These are phyloP conservation scores for Pseudocercospora fijiensis DNA, from an alignment of 2,329 filamentous ascomycete species.

Conservation along the genomic window DNA sequence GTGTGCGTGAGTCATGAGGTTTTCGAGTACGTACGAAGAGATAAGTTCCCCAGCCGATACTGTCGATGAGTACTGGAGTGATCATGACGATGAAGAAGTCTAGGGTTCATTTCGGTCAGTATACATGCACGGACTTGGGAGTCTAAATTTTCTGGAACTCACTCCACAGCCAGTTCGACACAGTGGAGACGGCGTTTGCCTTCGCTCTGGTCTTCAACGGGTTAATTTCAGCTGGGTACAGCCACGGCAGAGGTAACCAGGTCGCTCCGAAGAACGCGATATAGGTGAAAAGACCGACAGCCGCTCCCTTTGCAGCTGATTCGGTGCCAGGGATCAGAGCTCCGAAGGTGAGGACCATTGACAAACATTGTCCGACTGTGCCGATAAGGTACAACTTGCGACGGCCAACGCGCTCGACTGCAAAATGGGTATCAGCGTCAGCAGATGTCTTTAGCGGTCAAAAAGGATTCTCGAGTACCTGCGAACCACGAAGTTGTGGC, in stretches of 20 bases:
- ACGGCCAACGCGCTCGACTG: slow-evolving; percentile 61
- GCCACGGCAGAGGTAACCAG: slow-evolving; percentile 27
- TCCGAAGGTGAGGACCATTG: slow-evolving; percentile 51
- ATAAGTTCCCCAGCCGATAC: slow-evolving; percentile 51
- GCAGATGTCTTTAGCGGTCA: no score
- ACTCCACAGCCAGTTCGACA: slow-evolving; percentile 47
- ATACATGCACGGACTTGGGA: background rate
- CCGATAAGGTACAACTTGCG: slow-evolving; percentile 46
- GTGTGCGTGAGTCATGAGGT: background rate
- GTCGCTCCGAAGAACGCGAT: slow-evolving; percentile 67
- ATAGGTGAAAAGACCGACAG: slow-evolving; percentile 65
- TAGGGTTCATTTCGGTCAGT: background rate
- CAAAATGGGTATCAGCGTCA: no score
- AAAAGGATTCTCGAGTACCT: no score
- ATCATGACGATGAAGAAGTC: slow-evolving; percentile 42
- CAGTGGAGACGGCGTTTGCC: slow-evolving; percentile 50
- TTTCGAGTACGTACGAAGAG: slow-evolving; percentile 3
- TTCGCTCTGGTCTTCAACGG: slow-evolving; percentile 57
- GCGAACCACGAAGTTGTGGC: slow-evolving; percentile 60
- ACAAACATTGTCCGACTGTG: slow-evolving; percentile 55
- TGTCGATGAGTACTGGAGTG: slow-evolving; percentile 50
- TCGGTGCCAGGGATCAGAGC: slow-evolving; percentile 41
- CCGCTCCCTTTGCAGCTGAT: slow-evolving; percentile 35
- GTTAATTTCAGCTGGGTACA: slow-evolving; percentile 35
- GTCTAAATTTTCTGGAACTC: background rate